Conservation (phyloP, 164 flowering plant species). For the Cinnamomum micranthum region DNA sequence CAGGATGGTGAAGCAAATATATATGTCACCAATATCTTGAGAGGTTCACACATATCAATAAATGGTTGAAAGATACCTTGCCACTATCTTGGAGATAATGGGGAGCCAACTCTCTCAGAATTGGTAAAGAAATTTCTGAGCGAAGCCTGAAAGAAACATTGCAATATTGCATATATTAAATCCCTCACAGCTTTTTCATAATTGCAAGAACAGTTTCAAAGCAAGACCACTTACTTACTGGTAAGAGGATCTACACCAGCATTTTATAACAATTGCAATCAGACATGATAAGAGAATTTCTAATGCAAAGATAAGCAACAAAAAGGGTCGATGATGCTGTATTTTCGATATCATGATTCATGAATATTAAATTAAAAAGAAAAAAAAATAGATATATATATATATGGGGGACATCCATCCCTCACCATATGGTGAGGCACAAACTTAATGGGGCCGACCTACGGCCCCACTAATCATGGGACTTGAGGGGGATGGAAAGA, state of each 20-base stretch:
- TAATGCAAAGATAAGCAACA: neutral
- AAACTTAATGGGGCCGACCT: too few species aligned
- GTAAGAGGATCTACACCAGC: neutral
- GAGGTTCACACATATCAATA: neutral
- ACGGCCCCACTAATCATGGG: too few species aligned
- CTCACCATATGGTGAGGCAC: too few species aligned
- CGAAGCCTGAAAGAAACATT: conserved; percentile 51
- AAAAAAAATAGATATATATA: too few species aligned
- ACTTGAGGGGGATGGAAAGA: too few species aligned
- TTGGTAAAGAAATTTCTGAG: conserved; percentile 84
- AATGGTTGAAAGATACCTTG: conserved; percentile 44
- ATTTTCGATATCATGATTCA: too few species aligned
- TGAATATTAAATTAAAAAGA: too few species aligned
- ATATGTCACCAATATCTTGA: too few species aligned
- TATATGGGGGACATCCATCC: too few species aligned
- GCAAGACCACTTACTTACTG: neutral
- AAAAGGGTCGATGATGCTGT: too few species aligned
- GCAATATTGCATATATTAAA: conserved; percentile 2
- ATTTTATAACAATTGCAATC: neutral
- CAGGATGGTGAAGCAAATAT: neutral
- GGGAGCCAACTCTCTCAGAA: conserved; percentile 88
- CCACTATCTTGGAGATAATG: conserved; percentile 86
- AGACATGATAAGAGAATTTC: neutral
- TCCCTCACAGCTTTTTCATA: neutral
- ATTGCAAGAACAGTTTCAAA: neutral